These are phyloP conservation scores for Chalciporus sp. DNA, from an alignment of 1,284 basidiomycete species.

Conservation along the genomic window DNA sequence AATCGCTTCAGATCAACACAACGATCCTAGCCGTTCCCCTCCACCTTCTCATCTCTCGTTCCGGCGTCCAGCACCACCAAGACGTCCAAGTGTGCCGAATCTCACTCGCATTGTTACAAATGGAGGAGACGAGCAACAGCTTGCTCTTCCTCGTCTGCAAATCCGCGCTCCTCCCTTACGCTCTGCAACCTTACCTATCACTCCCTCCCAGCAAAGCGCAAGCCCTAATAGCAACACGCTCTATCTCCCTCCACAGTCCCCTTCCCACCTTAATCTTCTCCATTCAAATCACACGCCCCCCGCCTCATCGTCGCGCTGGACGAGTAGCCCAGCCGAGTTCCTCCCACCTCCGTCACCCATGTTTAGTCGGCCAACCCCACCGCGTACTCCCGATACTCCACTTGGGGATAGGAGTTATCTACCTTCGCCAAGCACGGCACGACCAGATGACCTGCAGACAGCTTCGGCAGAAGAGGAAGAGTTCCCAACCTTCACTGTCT, in stretches of 20 bases:
- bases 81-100: constrained; percentile 63
- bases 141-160: constrained; percentile 55
- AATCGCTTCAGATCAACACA: constrained; percentile 38
- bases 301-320: constrained; percentile 43
- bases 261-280: constrained; percentile 61
- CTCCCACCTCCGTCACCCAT: constrained; percentile 41
- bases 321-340: constrained; percentile 31
- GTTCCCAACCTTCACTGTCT: constrained; percentile 71
- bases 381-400: constrained; percentile 58
- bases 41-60: constrained; percentile 65
- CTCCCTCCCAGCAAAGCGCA: constrained; percentile 38
- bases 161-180: constrained; percentile 58
- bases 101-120: constrained; percentile 54
- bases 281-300: constrained; percentile 61
- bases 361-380: constrained; percentile 47
- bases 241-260: constrained; percentile 53
- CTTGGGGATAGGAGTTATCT: constrained; percentile 23
- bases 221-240: constrained; percentile 35
- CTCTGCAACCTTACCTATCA: constrained; percentile 58
- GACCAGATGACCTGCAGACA: constrained; percentile 53
- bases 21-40: constrained; percentile 59
- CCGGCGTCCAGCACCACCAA: constrained; percentile 52
- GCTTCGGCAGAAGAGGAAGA: constrained; percentile 60
- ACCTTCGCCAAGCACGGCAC: constrained; percentile 60
- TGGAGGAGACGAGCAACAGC: constrained; percentile 47